Conservation (phyloP, 352 stramenopile species). For the Phytophthora melonis region DNA sequence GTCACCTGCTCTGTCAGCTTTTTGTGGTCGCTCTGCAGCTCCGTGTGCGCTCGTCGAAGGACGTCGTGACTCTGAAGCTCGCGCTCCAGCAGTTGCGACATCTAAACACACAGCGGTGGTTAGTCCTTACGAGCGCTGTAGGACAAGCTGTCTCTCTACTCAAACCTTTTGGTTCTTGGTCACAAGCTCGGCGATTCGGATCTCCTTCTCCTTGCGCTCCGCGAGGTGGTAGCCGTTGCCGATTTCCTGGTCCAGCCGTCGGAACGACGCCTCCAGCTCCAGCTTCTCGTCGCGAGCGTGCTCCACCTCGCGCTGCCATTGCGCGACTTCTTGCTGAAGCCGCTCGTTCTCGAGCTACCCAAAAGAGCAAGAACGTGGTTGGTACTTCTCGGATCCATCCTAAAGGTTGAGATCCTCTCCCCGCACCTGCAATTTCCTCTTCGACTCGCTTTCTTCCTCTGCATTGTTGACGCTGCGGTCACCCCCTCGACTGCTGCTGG, state of each 20-base stretch:
- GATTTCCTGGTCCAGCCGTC: constrained; percentile 62
- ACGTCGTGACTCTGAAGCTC: constrained; percentile 52
- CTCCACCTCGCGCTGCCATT: constrained; percentile 47
- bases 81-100: constrained; percentile 63
- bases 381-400: neutral
- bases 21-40: constrained; percentile 38
- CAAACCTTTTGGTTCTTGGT: constrained; percentile 59
- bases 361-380: too few relatives aligned
- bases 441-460: constrained; percentile 30
- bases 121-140: neutral
- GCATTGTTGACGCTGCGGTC: constrained; percentile 40
- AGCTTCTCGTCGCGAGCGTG: constrained; percentile 54
- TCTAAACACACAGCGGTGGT: constrained; percentile 27
- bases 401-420: neutral
- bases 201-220: constrained; percentile 72
- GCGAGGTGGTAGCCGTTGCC: constrained; percentile 59
- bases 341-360: constrained; percentile 36
- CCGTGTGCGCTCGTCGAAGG: constrained; percentile 39
- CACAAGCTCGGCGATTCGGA: constrained; percentile 65
- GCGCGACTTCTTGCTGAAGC: constrained; percentile 37
- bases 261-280: constrained; percentile 58
- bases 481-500: constrained; percentile 4
- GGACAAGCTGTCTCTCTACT: neutral
- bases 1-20: constrained; percentile 47
- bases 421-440: constrained; percentile 33